phyloP scores from a whole-genome alignment of 768 basidiomycete genomes.

The Tylopilus intermedius region DNA sequence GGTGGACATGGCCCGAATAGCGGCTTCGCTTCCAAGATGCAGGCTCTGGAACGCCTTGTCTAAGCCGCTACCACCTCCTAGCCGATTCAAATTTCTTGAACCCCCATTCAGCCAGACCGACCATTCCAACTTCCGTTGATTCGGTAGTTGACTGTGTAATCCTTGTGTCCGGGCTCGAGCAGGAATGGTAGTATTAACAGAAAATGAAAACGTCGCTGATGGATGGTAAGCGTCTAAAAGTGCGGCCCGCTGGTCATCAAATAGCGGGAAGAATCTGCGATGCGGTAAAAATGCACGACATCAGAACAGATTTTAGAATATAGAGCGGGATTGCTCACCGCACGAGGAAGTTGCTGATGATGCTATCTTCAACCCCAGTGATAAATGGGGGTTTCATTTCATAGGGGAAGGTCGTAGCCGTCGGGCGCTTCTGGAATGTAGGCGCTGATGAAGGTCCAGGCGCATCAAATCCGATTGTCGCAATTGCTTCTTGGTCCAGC shows the following conservation, averaged over 20 bases:
- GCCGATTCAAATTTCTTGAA: conserved; percentile 76
- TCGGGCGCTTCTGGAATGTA: conserved; percentile 37
- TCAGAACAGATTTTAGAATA: conserved; percentile 1
- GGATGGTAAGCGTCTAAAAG: conserved; percentile 76
- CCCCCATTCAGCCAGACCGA: conserved; percentile 53
- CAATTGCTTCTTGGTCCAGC: conserved; percentile 77
- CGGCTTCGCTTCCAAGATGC: conserved; percentile 65
- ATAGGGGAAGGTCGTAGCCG: conserved; percentile 71
- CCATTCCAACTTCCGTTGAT: conserved; percentile 84
- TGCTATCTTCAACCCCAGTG: conserved; percentile 61
- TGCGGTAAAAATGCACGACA: not conserved
- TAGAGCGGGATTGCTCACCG: conserved; percentile 44
- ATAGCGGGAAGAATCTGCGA: conserved; percentile 74
- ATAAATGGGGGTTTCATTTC: conserved; percentile 72
- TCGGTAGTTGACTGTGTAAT: conserved; percentile 64
- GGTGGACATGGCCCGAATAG: conserved; percentile 51
- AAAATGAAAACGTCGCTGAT: conserved; percentile 87
- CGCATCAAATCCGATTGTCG: conserved; percentile 72
- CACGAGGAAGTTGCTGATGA: conserved; percentile 75
- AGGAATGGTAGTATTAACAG: conserved; percentile 79
- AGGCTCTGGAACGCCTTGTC: conserved; percentile 63
- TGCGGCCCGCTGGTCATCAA: conserved; percentile 68
- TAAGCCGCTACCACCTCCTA: conserved; percentile 54
- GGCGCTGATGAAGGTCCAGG: conserved; percentile 49
- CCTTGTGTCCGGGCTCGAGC: conserved; percentile 70